Evolutionary conservation across 2,329 filamentous ascomycete genomes (phyloP), one percentile per base, ranked within the genome.

Genomic region (Lasiodiplodia theobromae): DNA sequence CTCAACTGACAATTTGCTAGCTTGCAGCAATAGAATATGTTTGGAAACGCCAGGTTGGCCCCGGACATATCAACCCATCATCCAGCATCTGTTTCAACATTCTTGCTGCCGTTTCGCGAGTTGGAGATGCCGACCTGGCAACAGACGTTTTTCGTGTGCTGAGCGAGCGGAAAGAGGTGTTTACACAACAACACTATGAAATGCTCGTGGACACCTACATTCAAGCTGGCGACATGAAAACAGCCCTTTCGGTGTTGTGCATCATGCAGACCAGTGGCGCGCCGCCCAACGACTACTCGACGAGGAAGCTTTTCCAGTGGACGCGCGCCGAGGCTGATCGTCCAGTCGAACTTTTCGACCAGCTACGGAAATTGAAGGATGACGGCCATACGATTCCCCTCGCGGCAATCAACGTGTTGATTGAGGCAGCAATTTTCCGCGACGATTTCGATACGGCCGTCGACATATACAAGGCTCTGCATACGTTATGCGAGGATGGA

Each of bases 181-280:
- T 94, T 47, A 82, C 85, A 10, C 79, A 86, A 6, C 85, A 91
- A 70, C 93, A 97, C 76, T 97, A 96, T 79, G 93, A 96, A 77
- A 86, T 91, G 34, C 85, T 97, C 34, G 82, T 94, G 7, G 89
- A 92, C 68, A 86, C 91, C 4, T 93, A 96, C 75, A 83, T 88
- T 12, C 78, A 78, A 18, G 81, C 82, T 3, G 83, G 85, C 2
- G 88, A 96, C 71, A 74, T 95, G 8, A 79, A 82, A 28, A 87
- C 88, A 31, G 91, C 92, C 0, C 84, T 97, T 44, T 86, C 87
- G 51, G 85, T 92, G 1, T 83, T 97, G 18, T 88, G 87, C 71
- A 89, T 93, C 75, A 96, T 97, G 91, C 81, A 87, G 25, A 84
- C 87, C 69, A 87, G 89, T 21, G 88, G 89, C 5, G 76, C 90